Evolutionary conservation across 768 basidiomycete species (phyloP).

Genomic region (Tylopilus sp.): DNA sequence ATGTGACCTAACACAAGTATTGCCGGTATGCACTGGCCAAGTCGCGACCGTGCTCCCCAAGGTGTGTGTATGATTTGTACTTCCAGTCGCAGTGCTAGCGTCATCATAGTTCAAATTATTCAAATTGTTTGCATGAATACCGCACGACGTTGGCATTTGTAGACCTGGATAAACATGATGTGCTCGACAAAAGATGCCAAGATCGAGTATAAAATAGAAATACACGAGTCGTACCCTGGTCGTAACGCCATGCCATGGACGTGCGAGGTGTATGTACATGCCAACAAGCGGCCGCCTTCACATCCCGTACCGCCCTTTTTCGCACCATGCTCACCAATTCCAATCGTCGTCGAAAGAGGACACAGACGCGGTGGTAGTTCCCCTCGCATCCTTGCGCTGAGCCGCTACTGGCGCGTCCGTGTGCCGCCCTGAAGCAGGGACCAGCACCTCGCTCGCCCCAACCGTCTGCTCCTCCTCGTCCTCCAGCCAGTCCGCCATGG

Average conservation of each 20-base stretch:
- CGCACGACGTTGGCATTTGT: conserved; percentile 15
- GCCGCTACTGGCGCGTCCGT: too few relatives aligned
- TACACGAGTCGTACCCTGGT: too few relatives aligned
- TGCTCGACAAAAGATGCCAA: too few relatives aligned
- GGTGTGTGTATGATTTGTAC: too few relatives aligned
- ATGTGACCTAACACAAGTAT: too few relatives aligned
- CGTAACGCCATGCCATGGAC: neutral
- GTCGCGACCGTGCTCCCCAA: neutral
- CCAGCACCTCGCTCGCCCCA: conserved; percentile 17
- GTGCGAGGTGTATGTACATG: neutral
- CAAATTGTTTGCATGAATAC: neutral
- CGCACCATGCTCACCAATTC: conserved; percentile 47
- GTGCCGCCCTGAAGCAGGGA: conserved; percentile 30
- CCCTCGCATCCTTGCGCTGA: neutral
- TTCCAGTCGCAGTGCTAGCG: too few relatives aligned
- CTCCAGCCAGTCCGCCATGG: conserved; percentile 27
- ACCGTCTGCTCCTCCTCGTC: conserved; percentile 37
- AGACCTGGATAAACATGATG: too few relatives aligned
- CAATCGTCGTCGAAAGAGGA: conserved; percentile 45
- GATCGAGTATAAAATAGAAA: too few relatives aligned
- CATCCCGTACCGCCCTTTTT: neutral
- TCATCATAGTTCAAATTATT: too few relatives aligned
- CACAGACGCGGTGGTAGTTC: neutral
- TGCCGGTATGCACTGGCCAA: neutral
- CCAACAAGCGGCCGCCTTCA: neutral